Evolutionary conservation across 176 grass and related monocot species (phyloP).

Genomic region (Otatea glauca): DNA sequence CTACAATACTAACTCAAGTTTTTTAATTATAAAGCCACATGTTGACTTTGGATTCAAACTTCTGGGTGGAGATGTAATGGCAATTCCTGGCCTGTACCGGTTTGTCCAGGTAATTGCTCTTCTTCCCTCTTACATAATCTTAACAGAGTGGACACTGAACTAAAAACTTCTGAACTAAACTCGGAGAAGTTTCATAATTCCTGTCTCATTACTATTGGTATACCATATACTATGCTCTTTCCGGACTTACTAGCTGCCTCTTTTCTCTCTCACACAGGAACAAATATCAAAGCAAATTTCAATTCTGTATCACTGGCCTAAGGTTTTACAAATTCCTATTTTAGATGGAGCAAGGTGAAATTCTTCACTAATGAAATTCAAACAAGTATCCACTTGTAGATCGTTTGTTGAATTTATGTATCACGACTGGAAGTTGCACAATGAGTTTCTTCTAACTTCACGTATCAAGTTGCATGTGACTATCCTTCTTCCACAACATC

Average conservation of each 20-base stretch:
- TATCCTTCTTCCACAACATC: background rate
- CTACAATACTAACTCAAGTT: slow-evolving; percentile 34
- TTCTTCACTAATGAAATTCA: slow-evolving; percentile 28
- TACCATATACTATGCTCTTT: background rate
- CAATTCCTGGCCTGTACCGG: slow-evolving; percentile 76
- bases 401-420: background rate
- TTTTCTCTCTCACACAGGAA: slow-evolving; percentile 49
- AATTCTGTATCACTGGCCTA: slow-evolving; percentile 93
- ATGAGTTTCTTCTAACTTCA: background rate
- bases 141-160: background rate
- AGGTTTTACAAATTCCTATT: slow-evolving; percentile 78
- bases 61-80: slow-evolving; percentile 93
- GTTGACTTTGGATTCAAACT: slow-evolving; percentile 88
- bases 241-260: slow-evolving; percentile 23
- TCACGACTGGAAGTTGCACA: background rate
- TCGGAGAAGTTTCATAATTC: background rate
- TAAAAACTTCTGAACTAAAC: background rate
- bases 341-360: slow-evolving; percentile 80
- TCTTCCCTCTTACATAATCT: slow-evolving; percentile 9
- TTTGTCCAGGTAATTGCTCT: slow-evolving; percentile 69
- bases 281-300: slow-evolving; percentile 80
- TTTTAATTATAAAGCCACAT: slow-evolving; percentile 57
- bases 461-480: background rate
- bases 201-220: background rate
- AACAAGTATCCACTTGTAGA: background rate